Conservation (phyloP, 1,284 basidiomycete species). For the Caloboletus firmus region DNA sequence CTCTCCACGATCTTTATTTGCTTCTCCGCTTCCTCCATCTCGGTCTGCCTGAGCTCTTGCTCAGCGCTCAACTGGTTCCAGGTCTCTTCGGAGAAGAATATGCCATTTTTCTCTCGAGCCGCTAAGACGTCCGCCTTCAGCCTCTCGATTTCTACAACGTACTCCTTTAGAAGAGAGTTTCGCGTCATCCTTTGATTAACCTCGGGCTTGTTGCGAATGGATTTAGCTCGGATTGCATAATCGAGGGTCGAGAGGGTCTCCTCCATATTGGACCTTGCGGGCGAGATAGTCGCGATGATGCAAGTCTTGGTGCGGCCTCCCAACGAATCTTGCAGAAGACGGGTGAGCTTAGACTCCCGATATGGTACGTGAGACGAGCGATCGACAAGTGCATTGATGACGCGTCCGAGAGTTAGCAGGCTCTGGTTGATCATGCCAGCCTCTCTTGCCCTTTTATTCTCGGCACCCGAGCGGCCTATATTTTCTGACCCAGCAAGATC, state of each 20-base stretch:
- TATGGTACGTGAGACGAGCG: constrained; percentile 92
- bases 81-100: constrained; percentile 86
- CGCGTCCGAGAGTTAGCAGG: constrained; percentile 91
- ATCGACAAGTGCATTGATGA: constrained; percentile 97
- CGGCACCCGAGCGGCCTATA: constrained; percentile 93
- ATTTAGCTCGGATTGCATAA: constrained; percentile 95
- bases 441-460: constrained; percentile 92
- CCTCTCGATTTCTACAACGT: constrained; percentile 92
- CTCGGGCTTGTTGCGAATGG: constrained; percentile 95
- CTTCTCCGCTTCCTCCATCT: constrained; percentile 78
- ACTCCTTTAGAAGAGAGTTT: constrained; percentile 91
- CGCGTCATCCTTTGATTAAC: constrained; percentile 94
- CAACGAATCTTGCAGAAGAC: constrained; percentile 96
- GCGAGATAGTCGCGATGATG: constrained; percentile 95
- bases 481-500: constrained; percentile 98
- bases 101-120: constrained; percentile 91
- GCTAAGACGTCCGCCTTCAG: constrained; percentile 90
- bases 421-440: constrained; percentile 99
- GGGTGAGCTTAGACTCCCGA: constrained; percentile 92
- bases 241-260: constrained; percentile 98
- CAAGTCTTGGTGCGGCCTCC: constrained; percentile 99
- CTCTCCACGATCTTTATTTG: constrained; percentile 82
- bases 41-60: constrained; percentile 73
- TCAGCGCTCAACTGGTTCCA: constrained; percentile 83
- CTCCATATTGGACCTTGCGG: constrained; percentile 90